These are phyloP conservation scores for Thymus quinquecostatus DNA, from an alignment of 257 asterid species.

Conservation along the genomic window DNA sequence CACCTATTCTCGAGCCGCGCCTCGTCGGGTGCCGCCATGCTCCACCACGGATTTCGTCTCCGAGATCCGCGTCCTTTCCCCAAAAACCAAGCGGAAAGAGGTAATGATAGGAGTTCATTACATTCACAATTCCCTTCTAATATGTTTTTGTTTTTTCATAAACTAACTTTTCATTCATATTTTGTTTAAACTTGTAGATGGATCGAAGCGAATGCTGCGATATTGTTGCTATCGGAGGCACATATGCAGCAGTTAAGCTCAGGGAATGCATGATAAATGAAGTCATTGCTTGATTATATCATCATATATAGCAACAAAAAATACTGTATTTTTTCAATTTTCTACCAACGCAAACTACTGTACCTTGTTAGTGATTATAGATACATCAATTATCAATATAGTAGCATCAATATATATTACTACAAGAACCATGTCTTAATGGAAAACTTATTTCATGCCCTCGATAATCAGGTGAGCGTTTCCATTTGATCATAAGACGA, in stretches of 20 bases:
- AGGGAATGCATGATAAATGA: conserved; percentile 42
- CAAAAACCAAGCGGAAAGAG: conserved; percentile 45
- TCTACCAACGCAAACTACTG: too few species aligned
- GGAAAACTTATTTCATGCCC: too few species aligned
- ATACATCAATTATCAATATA: too few species aligned
- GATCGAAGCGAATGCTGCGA: conserved; percentile 56
- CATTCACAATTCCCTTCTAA: neutral
- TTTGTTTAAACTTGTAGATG: conserved; percentile 25
- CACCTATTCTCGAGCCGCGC: conserved; percentile 36
- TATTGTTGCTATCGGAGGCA: conserved; percentile 21
- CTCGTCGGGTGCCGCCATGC: conserved; percentile 47
- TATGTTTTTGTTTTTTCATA: neutral
- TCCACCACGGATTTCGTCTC: conserved; percentile 44
- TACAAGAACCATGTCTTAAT: too few species aligned
- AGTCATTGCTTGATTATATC: conserved; percentile 25
- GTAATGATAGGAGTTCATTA: conserved; percentile 27
- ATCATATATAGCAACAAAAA: neutral
- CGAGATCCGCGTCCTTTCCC: conserved; percentile 51
- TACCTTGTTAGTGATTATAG: too few species aligned
- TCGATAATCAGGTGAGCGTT: neutral
- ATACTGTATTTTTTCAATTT: too few species aligned
- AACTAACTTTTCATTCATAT: neutral
- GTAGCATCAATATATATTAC: too few species aligned
- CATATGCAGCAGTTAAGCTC: conserved; percentile 29
- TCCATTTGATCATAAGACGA: neutral